Conservation (phyloP, 129 eudicot genomes). For the Escallonia herrerae region DNA sequence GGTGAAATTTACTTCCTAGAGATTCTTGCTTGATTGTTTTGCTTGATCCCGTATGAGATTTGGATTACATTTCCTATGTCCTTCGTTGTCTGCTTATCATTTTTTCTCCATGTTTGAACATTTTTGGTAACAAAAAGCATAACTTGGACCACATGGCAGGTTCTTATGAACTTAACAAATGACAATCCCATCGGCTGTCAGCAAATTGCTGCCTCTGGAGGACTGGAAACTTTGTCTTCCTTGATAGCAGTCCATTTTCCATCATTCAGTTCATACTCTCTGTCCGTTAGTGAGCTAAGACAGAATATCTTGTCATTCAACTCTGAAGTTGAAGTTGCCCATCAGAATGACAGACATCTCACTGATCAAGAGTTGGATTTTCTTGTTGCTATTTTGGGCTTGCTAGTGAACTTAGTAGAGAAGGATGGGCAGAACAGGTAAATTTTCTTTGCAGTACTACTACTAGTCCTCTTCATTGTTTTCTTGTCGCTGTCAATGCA, state of each 20-base stretch:
- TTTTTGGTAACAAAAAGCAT: too few relatives aligned
- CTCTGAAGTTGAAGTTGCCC: slow-evolving; percentile 23
- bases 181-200: slow-evolving; percentile 84
- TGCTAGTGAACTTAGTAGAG: slow-evolving; percentile 91
- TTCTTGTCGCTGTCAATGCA: too few relatives aligned
- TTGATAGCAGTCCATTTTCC: slow-evolving; percentile 83
- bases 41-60: too few relatives aligned
- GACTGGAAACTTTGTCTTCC: slow-evolving; percentile 72
- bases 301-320: slow-evolving; percentile 21
- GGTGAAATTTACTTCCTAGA: too few relatives aligned
- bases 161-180: slow-evolving; percentile 85
- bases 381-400: slow-evolving; percentile 84
- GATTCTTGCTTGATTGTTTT: too few relatives aligned
- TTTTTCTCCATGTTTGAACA: too few relatives aligned
- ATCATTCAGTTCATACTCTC: slow-evolving; percentile 41
- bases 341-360: slow-evolving; percentile 36
- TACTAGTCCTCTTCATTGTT: too few relatives aligned
- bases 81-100: too few relatives aligned
- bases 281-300: slow-evolving; percentile 23
- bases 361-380: slow-evolving; percentile 80
- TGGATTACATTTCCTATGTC: too few relatives aligned
- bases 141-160: slow-evolving; percentile 32
- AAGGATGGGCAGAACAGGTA: slow-evolving; percentile 81
- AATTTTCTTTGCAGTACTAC: not conserved
- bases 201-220: slow-evolving; percentile 90